Conservation (phyloP, 1,139 yeast genomes). For the Hansenula lynferdii region DNA sequence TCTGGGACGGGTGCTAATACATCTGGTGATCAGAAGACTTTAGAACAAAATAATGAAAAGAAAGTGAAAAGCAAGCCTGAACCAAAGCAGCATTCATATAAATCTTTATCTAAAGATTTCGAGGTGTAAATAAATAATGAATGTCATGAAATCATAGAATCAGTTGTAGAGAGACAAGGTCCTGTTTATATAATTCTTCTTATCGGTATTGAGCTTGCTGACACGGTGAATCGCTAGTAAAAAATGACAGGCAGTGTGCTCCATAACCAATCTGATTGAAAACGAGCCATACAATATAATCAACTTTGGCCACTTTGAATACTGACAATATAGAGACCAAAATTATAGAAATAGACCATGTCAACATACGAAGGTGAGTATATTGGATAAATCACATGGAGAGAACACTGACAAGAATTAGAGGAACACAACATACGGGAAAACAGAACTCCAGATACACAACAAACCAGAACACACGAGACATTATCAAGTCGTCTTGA, state of each 20-base stretch:
- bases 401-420: neutral
- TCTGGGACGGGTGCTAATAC: neutral
- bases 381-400: neutral
- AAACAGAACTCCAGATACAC: conserved; percentile 1
- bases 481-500: conserved; percentile 13
- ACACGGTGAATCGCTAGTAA: too few species aligned
- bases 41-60: neutral
- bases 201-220: too few species aligned
- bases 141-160: neutral
- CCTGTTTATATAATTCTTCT: too few species aligned
- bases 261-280: neutral
- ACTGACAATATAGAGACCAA: neutral
- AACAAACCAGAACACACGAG: conserved; percentile 11
- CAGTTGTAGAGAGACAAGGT: too few species aligned
- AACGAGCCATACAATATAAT: neutral
- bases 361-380: conserved; percentile 21
- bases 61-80: neutral
- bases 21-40: neutral
- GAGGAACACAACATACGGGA: conserved; percentile 12
- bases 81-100: conserved; percentile 2
- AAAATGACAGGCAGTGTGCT: too few species aligned
- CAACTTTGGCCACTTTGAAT: neutral
- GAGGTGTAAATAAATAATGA: conserved; percentile 2
- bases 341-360: too few species aligned
- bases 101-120: conserved; percentile 5